These are phyloP conservation scores for Wilcoxina mikolae DNA, from an alignment of 495 filamentous ascomycete species.

Conservation along the genomic window DNA sequence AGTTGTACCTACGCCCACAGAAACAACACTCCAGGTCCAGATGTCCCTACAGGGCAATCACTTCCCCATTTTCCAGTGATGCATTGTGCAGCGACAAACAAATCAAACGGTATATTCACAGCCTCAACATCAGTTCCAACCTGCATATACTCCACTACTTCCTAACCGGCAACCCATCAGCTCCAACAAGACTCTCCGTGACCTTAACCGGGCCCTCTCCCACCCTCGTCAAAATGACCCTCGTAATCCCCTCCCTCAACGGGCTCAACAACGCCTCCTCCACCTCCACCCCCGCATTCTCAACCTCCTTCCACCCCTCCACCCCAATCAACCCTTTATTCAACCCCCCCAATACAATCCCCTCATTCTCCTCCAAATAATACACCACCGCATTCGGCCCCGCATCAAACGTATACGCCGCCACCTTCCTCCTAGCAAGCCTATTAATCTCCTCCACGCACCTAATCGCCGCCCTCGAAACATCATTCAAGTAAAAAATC, in stretches of 20 bases:
- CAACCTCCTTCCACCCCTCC: slow-evolving; percentile 33
- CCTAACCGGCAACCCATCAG: slow-evolving; percentile 44
- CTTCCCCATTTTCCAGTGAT: too few species aligned
- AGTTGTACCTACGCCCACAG: too few species aligned
- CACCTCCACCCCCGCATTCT: slow-evolving; percentile 36
- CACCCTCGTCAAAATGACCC: slow-evolving; percentile 80
- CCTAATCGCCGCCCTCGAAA: slow-evolving; percentile 65
- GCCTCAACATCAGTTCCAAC: too few species aligned
- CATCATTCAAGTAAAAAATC: slow-evolving; percentile 97
- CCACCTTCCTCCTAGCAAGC: slow-evolving; percentile 53
- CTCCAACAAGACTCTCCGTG: slow-evolving; percentile 60
- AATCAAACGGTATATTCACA: too few species aligned
- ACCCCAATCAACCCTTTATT: slow-evolving; percentile 35
- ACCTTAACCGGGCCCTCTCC: slow-evolving; percentile 76
- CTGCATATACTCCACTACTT: slow-evolving; percentile 6
- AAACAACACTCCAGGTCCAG: too few species aligned
- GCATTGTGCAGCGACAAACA: too few species aligned
- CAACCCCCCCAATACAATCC: slow-evolving; percentile 56
- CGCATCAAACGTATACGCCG: slow-evolving; percentile 94
- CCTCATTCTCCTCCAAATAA: slow-evolving; percentile 64
- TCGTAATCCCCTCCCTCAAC: slow-evolving; percentile 63
- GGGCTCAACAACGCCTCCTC: slow-evolving; percentile 43
- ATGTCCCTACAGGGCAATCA: too few species aligned
- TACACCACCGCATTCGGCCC: slow-evolving; percentile 96
- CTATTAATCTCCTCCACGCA: slow-evolving; percentile 79